Evolutionary conservation across 495 filamentous ascomycete species (phyloP), one percentile per base, ranked within the genome.

Genomic region (Penicillium taxi): DNA sequence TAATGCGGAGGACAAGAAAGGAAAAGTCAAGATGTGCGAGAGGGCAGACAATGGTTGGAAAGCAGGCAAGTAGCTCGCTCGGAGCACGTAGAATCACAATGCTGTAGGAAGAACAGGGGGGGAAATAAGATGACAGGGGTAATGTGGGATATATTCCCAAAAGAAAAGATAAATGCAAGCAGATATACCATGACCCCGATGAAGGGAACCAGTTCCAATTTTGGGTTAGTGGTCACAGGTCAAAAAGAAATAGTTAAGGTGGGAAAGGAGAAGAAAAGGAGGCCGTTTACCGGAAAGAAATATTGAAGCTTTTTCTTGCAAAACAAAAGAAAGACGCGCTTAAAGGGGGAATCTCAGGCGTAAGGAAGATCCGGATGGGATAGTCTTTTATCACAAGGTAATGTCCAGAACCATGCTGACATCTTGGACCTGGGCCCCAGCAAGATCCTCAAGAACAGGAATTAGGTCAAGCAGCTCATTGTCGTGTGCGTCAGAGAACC

Each of bases 401-500:
- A 96, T 89, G 71, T 99, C 91, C 45, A 96, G 80, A 52, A 99
- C 91, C 50, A 96, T 69, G 70, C 90, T 96, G 62, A 99, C 93
- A 66, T 99, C 91, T 65, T 80, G 74, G 38, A 96, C 93, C 53
- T 86, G 82, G 23, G 74, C 49, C 44, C 82, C 78, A 37, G 91
- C 90, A 47, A 99, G 76, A 66, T 99, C 91, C 72, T 96, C 93
- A 48, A 99, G 86, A 47, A 99, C 91, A 14, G 91, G 91, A 56
- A 99, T 99, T 43, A 99, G 72, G 56, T 99, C 91, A 50, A 99
- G 73, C 41, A 99, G 76, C 72, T 99, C 91, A 62, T 99, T 99
- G 69, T 99, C 91, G 64, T 99, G 91, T 39, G 93, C 91, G 67
- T 99, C 91, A 52, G 89, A 96, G 70, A 99, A 99, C 91, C 91